Evolutionary conservation across 805 yeast genomes (phyloP).

Genomic region (Ogataea angusta): DNA sequence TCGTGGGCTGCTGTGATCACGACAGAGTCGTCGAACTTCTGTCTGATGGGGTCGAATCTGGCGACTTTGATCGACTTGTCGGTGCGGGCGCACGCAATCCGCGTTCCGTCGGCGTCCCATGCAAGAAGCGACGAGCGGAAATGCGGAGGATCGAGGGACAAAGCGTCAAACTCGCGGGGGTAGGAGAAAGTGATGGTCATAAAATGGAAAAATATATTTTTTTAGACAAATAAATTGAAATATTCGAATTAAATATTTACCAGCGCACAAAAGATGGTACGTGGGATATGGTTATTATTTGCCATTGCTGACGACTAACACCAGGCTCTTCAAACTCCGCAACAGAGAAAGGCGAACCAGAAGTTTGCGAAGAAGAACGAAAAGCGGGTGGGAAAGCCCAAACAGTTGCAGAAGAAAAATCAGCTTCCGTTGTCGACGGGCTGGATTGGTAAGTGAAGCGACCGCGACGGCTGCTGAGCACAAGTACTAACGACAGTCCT

Average conservation of each 20-base stretch:
- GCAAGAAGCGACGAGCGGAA: constrained; percentile 14
- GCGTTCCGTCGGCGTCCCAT: constrained; percentile 41
- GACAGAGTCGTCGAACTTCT: constrained; percentile 33
- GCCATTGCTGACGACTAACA: neutral
- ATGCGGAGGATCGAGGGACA: constrained; percentile 14
- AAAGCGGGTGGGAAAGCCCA: constrained; percentile 72
- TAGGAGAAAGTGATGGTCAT: constrained; percentile 4
- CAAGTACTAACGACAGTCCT: constrained; percentile 23
- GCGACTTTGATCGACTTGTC: constrained; percentile 43
- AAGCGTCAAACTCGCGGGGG: constrained; percentile 14
- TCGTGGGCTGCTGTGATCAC: constrained; percentile 40
- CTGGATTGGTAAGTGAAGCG: constrained; percentile 55
- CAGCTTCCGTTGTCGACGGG: constrained; percentile 55
- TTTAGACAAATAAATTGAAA: neutral
- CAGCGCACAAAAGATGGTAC: constrained; percentile 2
- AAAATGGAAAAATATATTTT: neutral
- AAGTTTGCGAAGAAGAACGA: constrained; percentile 75
- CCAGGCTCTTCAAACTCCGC: constrained; percentile 76
- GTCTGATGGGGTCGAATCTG: constrained; percentile 27
- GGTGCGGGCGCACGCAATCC: constrained; percentile 40
- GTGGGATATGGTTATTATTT: neutral
- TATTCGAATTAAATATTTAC: neutral
- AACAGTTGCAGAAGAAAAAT: constrained; percentile 36
- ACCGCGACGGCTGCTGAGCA: neutral
- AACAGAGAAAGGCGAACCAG: constrained; percentile 82